Base-by-base conservation (phyloP, 352 stramenopile genomes). In the Globisporangium acanthophoron region DNA sequence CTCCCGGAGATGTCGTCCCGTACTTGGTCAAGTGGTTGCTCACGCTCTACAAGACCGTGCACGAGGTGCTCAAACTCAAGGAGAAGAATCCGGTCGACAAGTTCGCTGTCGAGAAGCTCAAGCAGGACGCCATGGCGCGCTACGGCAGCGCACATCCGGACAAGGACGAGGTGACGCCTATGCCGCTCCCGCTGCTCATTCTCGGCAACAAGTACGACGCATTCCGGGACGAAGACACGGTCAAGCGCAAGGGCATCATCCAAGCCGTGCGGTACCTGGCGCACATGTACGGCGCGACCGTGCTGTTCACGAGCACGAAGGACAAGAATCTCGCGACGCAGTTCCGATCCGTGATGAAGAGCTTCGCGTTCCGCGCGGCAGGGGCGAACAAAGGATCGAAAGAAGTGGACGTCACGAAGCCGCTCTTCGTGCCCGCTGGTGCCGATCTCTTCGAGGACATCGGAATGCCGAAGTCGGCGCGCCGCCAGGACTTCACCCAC, bases 121-220 rank as follows among this genome's bases (percentile, higher is more conserved):
- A 67, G 4, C 70, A 74, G 16, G 71, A 87, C 9, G 78, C 81
- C 2, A 70, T 80, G 56, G 61, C 66, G 16, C 71, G 79, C 5
- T 90, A 81, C 56, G 80, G 78, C 31, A 71, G 59, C 16, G 52
- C 64, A 3, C 87, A 97, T 58, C 75, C 80, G 0, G 87, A 96
- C 65, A 72, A 78, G 16, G 73, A 90, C 11, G 77, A 91, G 24
- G 77, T 97, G 1, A 74, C 73, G 7, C 82, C 87, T 5, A 67
- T 92, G 29, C 63, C 85, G 20, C 56, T 96, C 1, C 90, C 88
- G 3, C 56, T 97, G 27, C 56, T 97, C 5, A 73, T 97, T 44
- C 45, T 97, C 5, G 85, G 70, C 47, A 94, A 94, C 74, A 97
- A 97, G 60, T 96, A 85, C 56, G 91, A 97, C 56, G 62, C 72